Conservation (phyloP, 345 rosid genomes). For the Eucalyptus cloeziana region DNA sequence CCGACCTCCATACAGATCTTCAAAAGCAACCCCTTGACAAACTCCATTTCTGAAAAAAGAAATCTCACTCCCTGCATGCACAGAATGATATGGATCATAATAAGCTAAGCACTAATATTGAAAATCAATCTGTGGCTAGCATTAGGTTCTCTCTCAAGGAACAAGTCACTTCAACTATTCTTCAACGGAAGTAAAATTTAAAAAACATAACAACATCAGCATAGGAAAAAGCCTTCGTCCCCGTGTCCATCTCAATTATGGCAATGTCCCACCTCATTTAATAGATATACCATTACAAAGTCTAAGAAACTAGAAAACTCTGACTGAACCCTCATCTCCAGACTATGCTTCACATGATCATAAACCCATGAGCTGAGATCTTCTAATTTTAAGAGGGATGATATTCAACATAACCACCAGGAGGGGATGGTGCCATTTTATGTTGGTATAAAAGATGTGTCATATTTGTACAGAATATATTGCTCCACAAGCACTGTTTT, state of each 20-base stretch:
- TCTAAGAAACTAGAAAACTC: background rate
- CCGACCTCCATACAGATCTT: constrained; percentile 70
- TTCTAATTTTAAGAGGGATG: background rate
- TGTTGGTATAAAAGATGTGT: background rate
- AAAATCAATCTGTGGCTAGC: background rate
- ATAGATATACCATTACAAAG: background rate
- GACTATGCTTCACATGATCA: background rate
- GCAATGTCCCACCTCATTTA: background rate
- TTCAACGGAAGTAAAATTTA: background rate
- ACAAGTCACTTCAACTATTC: background rate
- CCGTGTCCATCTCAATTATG: background rate
- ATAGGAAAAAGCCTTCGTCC: background rate
- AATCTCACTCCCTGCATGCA: constrained; percentile 76
- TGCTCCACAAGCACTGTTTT: background rate
- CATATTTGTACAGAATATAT: background rate
- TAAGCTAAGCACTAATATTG: background rate
- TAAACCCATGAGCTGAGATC: background rate
- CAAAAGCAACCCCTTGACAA: constrained; percentile 89
- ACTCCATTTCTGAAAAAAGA: constrained; percentile 85
- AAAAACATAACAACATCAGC: background rate
- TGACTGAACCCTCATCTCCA: background rate
- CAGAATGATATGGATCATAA: background rate
- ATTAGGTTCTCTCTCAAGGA: background rate
- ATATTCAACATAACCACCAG: background rate
- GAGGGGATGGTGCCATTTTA: background rate